These are phyloP conservation scores for Penicillium roqueforti DNA, from an alignment of 495 filamentous ascomycete species.

Conservation along the genomic window DNA sequence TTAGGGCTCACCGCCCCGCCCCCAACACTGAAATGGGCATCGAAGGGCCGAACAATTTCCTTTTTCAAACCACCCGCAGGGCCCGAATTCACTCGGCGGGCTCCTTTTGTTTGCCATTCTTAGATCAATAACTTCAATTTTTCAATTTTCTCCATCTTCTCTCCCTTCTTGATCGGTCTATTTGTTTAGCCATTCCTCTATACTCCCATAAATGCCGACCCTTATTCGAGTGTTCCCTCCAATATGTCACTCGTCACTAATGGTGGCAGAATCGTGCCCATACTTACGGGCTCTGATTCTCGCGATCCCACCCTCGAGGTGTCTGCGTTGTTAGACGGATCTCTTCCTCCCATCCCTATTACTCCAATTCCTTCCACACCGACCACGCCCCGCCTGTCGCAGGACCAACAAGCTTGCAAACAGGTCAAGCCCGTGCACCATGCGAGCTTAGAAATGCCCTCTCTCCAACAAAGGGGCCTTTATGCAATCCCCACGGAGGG, in stretches of 20 bases:
- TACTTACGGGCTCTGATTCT: slow-evolving; percentile 35
- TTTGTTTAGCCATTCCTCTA: slow-evolving; percentile 1
- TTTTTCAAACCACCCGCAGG: slow-evolving; percentile 31
- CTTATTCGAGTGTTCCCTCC: slow-evolving; percentile 28
- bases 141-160: slow-evolving; percentile 12
- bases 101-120: slow-evolving; percentile 14
- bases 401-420: slow-evolving; percentile 11
- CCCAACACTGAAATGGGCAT: slow-evolving; percentile 20
- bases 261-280: slow-evolving; percentile 49
- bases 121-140: slow-evolving; percentile 9
- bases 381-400: slow-evolving; percentile 11
- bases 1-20: slow-evolving; percentile 18
- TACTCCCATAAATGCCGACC: slow-evolving; percentile 37
- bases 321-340: slow-evolving; percentile 7
- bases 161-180: slow-evolving; percentile 7
- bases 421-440: slow-evolving; percentile 21
- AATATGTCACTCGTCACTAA: slow-evolving; percentile 42
- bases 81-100: slow-evolving; percentile 22
- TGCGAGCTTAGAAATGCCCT: slow-evolving; percentile 35
- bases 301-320: slow-evolving; percentile 21
- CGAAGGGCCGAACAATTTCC: slow-evolving; percentile 17
- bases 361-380: neutral
- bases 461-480: slow-evolving; percentile 35
- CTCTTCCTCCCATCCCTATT: neutral
- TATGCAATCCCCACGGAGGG: slow-evolving; percentile 45